These are phyloP conservation scores for Pythium dissimile DNA, from an alignment of 352 stramenopile genomes.

Conservation along the genomic window DNA sequence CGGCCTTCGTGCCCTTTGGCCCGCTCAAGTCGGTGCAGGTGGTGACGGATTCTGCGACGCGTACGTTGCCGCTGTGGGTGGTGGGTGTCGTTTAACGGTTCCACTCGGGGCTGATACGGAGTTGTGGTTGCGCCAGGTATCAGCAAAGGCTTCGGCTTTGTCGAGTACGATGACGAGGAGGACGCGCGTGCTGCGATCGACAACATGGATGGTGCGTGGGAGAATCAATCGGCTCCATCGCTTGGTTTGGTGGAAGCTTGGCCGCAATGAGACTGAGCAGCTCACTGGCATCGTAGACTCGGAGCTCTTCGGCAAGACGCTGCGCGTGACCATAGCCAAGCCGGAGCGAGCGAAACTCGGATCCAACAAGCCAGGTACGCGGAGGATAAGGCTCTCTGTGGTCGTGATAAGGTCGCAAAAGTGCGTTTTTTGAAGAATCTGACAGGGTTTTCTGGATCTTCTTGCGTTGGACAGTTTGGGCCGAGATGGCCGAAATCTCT, in stretches of 20 bases:
- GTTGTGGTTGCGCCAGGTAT: too few relatives aligned
- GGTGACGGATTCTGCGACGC: slow-evolving; percentile 57
- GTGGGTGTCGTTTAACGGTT: too few relatives aligned
- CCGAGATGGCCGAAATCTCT: slow-evolving; percentile 38
- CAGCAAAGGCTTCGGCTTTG: slow-evolving; percentile 92
- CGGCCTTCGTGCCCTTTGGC: slow-evolving; percentile 81
- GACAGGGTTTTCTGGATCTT: background rate
- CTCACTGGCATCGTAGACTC: slow-evolving; percentile 58
- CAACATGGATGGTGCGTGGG: slow-evolving; percentile 90
- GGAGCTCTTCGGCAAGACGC: slow-evolving; percentile 89
- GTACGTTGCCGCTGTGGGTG: slow-evolving; percentile 35
- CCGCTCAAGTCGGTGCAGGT: slow-evolving; percentile 81
- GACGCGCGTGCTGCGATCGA: slow-evolving; percentile 91
- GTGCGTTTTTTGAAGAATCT: background rate
- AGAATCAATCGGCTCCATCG: too few relatives aligned
- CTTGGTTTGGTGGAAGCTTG: background rate
- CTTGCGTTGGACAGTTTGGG: slow-evolving; percentile 50
- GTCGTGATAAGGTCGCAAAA: too few relatives aligned
- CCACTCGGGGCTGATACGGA: too few relatives aligned
- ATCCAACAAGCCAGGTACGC: slow-evolving; percentile 69
- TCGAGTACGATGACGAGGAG: slow-evolving; percentile 90
- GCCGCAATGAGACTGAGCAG: too few relatives aligned
- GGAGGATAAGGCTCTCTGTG: too few relatives aligned
- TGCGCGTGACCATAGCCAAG: slow-evolving; percentile 91
- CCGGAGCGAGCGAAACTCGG: slow-evolving; percentile 74